Percentiles rank a stretch among this genome's conserved stretches.
These are phyloP conservation scores for Staphylotrichum longicolle DNA, from an alignment of 495 filamentous ascomycete species.

Conservation along the genomic window DNA sequence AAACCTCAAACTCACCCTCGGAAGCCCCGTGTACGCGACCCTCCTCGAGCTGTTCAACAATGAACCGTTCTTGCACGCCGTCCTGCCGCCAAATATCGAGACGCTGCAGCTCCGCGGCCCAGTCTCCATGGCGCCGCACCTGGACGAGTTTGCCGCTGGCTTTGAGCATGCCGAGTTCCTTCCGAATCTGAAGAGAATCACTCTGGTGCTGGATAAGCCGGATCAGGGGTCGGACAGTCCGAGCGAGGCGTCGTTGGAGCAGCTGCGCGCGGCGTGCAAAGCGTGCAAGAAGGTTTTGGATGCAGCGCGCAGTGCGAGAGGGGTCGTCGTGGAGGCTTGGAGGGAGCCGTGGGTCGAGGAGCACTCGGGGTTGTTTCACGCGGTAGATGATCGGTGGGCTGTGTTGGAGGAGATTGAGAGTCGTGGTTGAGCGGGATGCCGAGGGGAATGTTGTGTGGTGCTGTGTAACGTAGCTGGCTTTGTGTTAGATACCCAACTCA, in stretches of 20 bases:
- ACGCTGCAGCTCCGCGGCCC: conserved; percentile 3
- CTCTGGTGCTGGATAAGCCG: not conserved
- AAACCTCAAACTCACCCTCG: not conserved
- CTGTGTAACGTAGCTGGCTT: too few relatives aligned
- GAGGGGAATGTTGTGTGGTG: too few relatives aligned
- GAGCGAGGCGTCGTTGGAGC: not conserved
- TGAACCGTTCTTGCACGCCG: not conserved
- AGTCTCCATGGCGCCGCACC: not conserved
- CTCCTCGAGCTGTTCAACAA: not conserved
- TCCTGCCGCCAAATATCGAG: not conserved
- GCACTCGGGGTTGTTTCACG: not conserved
- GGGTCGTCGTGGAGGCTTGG: not conserved
- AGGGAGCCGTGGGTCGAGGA: conserved; percentile 1
- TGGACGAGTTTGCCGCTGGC: not conserved
- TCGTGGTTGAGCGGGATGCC: too few relatives aligned
- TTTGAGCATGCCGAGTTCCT: not conserved
- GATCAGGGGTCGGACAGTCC: not conserved
- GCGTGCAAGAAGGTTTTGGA: conserved; percentile 5
- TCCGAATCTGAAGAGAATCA: not conserved
- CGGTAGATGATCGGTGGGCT: not conserved
- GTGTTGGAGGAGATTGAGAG: not conserved
- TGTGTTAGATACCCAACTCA: too few relatives aligned
- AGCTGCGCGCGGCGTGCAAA: not conserved
- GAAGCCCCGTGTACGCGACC: not conserved
- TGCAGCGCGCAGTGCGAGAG: not conserved